Evolutionary conservation across 176 grass and related monocot species (phyloP).

Genomic region (Olyra latifolia): DNA sequence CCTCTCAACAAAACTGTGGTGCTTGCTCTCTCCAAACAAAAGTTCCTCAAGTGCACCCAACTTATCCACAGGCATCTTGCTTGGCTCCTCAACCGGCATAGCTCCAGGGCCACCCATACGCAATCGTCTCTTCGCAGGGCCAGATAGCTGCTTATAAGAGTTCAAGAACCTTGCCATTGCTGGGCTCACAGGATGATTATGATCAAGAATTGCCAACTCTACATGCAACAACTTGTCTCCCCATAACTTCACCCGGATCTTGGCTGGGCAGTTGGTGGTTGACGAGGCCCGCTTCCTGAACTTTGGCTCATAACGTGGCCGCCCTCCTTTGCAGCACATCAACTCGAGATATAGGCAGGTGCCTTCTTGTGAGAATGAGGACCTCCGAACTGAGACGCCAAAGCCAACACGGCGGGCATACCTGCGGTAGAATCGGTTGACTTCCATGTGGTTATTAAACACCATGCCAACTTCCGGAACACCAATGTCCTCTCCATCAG

Average conservation of each 20-base stretch:
- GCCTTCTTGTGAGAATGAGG: conserved; percentile 85
- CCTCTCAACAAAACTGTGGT: conserved; percentile 68
- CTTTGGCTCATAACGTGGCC: conserved; percentile 79
- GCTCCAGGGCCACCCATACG: conserved; percentile 52
- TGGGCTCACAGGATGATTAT: conserved; percentile 93
- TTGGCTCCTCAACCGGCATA: conserved; percentile 66
- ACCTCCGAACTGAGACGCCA: conserved; percentile 86
- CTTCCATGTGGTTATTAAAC: conserved; percentile 77
- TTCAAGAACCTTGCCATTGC: conserved; percentile 94
- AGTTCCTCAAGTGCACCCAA: conserved; percentile 71
- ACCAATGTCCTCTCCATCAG: conserved; percentile 58
- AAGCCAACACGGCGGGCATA: conserved; percentile 90
- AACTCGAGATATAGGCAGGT: conserved; percentile 88
- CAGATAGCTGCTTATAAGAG: conserved; percentile 79
- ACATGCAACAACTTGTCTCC: conserved; percentile 87
- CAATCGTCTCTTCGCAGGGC: conserved; percentile 60
- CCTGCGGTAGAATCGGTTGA: conserved; percentile 71
- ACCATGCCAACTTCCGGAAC: conserved; percentile 94
- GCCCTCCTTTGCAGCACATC: conserved; percentile 94
- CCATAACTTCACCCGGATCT: conserved; percentile 91
- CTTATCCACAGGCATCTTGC: conserved; percentile 66
- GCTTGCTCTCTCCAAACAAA: conserved; percentile 81
- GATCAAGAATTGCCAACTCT: conserved; percentile 80
- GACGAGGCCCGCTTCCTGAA: conserved; percentile 85
- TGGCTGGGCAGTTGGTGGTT: conserved; percentile 86